Base-by-base conservation (phyloP, 2,329 filamentous ascomycete genomes). In the Aspergillus ruber region DNA sequence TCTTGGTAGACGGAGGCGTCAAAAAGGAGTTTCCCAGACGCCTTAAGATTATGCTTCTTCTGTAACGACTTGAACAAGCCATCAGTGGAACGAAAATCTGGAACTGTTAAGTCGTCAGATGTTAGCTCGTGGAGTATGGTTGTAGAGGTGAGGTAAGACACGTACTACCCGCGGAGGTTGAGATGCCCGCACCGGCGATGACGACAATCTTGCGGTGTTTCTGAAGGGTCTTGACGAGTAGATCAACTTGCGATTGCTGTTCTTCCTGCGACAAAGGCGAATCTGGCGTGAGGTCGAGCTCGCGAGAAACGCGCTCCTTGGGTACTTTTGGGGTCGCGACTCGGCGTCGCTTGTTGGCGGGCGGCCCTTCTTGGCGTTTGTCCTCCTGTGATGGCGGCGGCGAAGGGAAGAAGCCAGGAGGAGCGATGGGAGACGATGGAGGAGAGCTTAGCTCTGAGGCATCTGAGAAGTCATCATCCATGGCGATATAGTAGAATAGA, bases 1-100 rank as follows among this genome's bases (percentile, higher is more conserved):
- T 95, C 88, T 68, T 89, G 90, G 74, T 98, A 98, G 46, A 98
- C 93, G 6, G 91, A 95, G 45, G 93, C 93, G 71, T 98, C 93
- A 64, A 98, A 98, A 1, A 98, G 79, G 56, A 95, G 85, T 69
- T 97, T 96, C 45, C 93, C 93, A 0, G 93, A 96, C 18, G 86
- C 82, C 66, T 95, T 95, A 52, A 96, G 77, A 57, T 93, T 94
- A 70, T 96, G 88, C 63, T 95, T 85, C 52, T 82, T 85, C 55
- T 88, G 86, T 21, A 95, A 77, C 15, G 86, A 87, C 50, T 84
- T 86, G 71, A 98, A 98, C 3, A 98, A 80, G 44, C 93, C 93
- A 50, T 84, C 85, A 9, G 88, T 84, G 4, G 93, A 98, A 56
- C 93, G 88, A 63, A 98, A 98, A 68, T 98, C 93, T 59, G 93